Evolutionary conservation across 208 protist species (phyloP).

Genomic region (Spongospora subterranea): DNA sequence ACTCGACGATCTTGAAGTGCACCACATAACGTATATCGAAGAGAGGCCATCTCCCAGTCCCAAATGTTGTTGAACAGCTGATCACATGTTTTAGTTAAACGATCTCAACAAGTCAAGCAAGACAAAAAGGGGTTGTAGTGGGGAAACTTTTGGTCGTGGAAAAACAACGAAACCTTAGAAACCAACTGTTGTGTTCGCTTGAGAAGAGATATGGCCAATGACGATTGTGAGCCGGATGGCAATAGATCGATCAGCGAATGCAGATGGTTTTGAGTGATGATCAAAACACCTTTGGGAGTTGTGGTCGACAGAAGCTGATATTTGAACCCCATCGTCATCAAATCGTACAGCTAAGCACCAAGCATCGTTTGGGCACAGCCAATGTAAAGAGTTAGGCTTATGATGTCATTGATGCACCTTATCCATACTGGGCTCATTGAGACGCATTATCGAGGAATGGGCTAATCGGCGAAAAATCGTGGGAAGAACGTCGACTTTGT

Average conservation of each 20-base stretch:
- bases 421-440: slow-evolving; percentile 82
- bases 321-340: slow-evolving; percentile 89
- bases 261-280: slow-evolving; percentile 85
- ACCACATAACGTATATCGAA: slow-evolving; percentile 80
- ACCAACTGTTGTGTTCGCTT: not conserved
- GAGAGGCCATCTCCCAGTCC: slow-evolving; percentile 32
- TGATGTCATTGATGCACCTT: slow-evolving; percentile 71
- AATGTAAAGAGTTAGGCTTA: not conserved
- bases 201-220: not conserved
- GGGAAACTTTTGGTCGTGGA: no score
- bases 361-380: not conserved
- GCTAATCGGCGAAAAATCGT: slow-evolving; percentile 82
- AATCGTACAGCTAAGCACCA: slow-evolving; percentile 79
- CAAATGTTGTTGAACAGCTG: slow-evolving; percentile 58
- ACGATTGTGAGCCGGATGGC: not conserved
- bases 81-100: slow-evolving; percentile 72
- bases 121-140: no score
- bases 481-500: slow-evolving; percentile 74
- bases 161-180: not conserved
- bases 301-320: slow-evolving; percentile 81
- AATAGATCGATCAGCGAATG: slow-evolving; percentile 71
- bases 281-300: slow-evolving; percentile 83
- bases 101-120: slow-evolving; percentile 67
- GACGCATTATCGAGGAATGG: slow-evolving; percentile 83
- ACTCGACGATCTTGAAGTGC: slow-evolving; percentile 78